Evolutionary conservation across 306 rosid genomes (phyloP).

Genomic region (Ormosia semicastrata): DNA sequence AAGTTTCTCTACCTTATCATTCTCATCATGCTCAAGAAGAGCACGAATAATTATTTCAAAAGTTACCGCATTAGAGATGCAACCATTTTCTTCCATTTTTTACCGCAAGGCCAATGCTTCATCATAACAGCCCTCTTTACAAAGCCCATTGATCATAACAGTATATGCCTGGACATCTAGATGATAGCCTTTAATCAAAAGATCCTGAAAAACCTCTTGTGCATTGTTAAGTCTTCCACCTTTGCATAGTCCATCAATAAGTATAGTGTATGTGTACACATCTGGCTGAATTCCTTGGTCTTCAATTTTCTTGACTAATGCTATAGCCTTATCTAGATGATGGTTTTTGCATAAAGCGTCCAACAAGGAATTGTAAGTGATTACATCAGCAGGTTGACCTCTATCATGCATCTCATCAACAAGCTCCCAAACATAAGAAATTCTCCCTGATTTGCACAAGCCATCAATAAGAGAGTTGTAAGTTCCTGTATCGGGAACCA

Average conservation of each 20-base stretch:
- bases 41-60: background rate
- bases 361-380: background rate
- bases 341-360: background rate
- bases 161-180: background rate
- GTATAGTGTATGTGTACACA: background rate
- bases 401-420: background rate
- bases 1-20: background rate
- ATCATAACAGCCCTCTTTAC: background rate
- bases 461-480: background rate
- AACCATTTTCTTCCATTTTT: background rate
- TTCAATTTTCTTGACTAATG: background rate
- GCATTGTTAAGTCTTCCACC: background rate
- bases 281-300: background rate
- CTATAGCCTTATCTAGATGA: background rate
- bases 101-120: background rate
- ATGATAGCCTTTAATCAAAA: background rate
- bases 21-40: background rate
- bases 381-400: background rate
- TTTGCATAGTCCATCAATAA: background rate
- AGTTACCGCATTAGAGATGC: background rate
- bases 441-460: background rate
- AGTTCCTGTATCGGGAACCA: background rate
- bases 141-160: background rate
- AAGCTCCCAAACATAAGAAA: background rate
- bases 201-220: background rate